Evolutionary conservation across 2,329 filamentous ascomycete species (phyloP).

Genomic region (Pseudodiploospora longispora): DNA sequence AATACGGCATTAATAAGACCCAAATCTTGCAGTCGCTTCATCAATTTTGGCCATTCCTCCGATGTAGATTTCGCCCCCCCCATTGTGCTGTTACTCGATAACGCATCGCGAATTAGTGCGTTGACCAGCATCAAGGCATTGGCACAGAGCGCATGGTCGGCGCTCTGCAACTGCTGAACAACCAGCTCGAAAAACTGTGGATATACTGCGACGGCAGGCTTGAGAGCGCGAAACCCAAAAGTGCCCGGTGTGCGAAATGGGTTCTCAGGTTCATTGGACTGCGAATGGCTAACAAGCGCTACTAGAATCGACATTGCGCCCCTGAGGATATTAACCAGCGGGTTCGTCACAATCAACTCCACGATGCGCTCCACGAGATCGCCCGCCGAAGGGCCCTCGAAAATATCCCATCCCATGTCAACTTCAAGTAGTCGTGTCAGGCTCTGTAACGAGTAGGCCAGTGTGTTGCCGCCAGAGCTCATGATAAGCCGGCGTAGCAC

Average conservation of each 20-base stretch:
- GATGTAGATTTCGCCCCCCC: slow-evolving; percentile 19
- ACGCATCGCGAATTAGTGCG: slow-evolving; percentile 83
- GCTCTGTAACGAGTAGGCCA: slow-evolving; percentile 90
- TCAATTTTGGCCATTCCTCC: slow-evolving; percentile 90
- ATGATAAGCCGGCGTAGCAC: slow-evolving; percentile 78
- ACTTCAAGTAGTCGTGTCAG: slow-evolving; percentile 83
- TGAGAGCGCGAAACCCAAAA: slow-evolving; percentile 85
- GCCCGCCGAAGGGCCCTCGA: slow-evolving; percentile 53
- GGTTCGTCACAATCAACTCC: slow-evolving; percentile 88
- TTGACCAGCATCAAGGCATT: slow-evolving; percentile 95
- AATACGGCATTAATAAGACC: slow-evolving; percentile 90
- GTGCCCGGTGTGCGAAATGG: slow-evolving; percentile 42
- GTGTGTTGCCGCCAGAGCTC: slow-evolving; percentile 80
- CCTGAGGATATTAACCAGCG: slow-evolving; percentile 91
- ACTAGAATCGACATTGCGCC: slow-evolving; percentile 96
- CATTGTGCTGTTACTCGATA: slow-evolving; percentile 60
- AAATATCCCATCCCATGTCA: slow-evolving; percentile 95
- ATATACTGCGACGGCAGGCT: slow-evolving; percentile 83
- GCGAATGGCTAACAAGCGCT: slow-evolving; percentile 81
- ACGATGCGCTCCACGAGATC: slow-evolving; percentile 72
- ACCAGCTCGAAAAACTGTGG: slow-evolving; percentile 93
- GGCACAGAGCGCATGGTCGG: slow-evolving; percentile 90
- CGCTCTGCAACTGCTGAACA: slow-evolving; percentile 82
- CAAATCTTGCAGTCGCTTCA: slow-evolving; percentile 86
- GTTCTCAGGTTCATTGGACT: slow-evolving; percentile 39